Evolutionary conservation across 2,329 filamentous ascomycete species (phyloP).

Genomic region (Hymenoscyphus infarciens): DNA sequence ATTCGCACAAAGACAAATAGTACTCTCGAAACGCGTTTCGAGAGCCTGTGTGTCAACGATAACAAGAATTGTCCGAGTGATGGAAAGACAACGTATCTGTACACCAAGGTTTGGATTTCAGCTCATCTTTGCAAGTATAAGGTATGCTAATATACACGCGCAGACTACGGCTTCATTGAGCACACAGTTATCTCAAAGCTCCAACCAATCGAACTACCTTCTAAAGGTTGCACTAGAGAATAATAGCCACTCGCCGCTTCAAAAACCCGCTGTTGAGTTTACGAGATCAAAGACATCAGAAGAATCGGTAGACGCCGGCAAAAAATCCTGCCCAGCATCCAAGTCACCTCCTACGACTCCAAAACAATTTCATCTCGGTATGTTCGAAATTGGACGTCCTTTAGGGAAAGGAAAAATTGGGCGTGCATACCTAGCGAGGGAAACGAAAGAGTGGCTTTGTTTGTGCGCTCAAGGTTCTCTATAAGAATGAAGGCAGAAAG

Average conservation of each 20-base stretch:
- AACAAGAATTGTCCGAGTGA: constrained; percentile 5
- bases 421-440: constrained; percentile 64
- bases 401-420: constrained; percentile 69
- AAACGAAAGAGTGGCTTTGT: constrained; percentile 63
- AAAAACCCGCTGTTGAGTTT: constrained; percentile 2
- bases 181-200: background rate
- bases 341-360: constrained; percentile 43
- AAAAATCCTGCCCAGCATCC: constrained; percentile 17
- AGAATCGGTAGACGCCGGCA: background rate
- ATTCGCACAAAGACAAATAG: constrained; percentile 2
- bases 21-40: constrained; percentile 10
- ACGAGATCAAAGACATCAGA: background rate
- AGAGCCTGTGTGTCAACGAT: constrained; percentile 6
- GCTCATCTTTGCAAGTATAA: background rate
- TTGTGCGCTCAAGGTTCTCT: constrained; percentile 65
- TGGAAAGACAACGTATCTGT: background rate
- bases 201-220: constrained; percentile 8
- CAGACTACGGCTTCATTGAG: no score
- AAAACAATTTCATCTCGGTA: constrained; percentile 65
- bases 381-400: constrained; percentile 62
- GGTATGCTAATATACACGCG: constrained; percentile 5
- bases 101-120: background rate
- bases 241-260: background rate
- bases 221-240: constrained; percentile 10
- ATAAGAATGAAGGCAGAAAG: constrained; percentile 63